These are phyloP conservation scores for Tuber calosporum DNA, from an alignment of 495 filamentous ascomycete genomes.

Conservation along the genomic window DNA sequence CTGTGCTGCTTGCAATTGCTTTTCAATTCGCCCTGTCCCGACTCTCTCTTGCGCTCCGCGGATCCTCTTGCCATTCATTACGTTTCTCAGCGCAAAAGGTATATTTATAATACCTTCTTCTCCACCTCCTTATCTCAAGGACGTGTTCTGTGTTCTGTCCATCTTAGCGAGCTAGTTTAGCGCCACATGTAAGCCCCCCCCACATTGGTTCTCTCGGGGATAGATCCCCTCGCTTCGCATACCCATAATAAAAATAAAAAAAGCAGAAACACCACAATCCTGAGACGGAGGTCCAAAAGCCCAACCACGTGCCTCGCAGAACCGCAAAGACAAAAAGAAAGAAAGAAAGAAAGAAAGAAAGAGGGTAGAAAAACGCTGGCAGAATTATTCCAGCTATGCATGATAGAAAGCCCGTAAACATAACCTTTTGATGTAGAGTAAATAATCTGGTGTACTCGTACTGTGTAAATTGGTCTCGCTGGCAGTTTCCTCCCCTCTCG, in stretches of 20 bases:
- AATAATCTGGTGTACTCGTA: background rate
- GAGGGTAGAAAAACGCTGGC: background rate
- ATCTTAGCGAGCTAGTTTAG: background rate
- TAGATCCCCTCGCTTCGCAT: constrained; percentile 1
- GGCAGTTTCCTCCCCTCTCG: background rate
- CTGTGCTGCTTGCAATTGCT: background rate
- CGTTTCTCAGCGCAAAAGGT: constrained; percentile 2
- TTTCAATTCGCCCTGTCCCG: background rate
- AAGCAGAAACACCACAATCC: background rate
- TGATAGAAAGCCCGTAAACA: background rate
- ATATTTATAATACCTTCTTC: constrained; percentile 1
- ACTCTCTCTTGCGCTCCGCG: background rate
- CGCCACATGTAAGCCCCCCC: constrained; percentile 1
- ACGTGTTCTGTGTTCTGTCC: background rate
- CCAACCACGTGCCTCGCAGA: background rate
- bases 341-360: background rate
- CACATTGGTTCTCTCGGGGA: background rate
- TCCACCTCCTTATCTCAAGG: background rate
- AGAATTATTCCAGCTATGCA: background rate
- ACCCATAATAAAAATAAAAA: background rate
- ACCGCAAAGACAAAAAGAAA: background rate
- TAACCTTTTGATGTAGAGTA: background rate
- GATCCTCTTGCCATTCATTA: background rate
- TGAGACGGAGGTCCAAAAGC: constrained; percentile 2
- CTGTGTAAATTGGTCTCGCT: constrained; percentile 1